phyloP scores from a whole-genome alignment of 768 basidiomycete species.

The Lactifluus rugatus region DNA sequence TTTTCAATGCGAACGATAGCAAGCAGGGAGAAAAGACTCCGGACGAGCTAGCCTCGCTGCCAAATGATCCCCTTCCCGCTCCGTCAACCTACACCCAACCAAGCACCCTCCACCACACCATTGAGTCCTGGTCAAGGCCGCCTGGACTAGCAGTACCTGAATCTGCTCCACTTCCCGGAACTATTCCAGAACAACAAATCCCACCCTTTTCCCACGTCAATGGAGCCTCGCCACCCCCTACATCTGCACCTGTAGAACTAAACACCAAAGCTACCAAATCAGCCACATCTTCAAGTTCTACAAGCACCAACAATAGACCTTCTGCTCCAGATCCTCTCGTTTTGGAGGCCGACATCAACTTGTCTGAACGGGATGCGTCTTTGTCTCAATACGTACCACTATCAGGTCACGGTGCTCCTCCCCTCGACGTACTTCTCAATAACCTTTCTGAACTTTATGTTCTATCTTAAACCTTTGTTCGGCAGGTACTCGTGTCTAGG shows the following conservation, averaged over 20 bases:
- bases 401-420: constrained; percentile 2
- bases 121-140: constrained; percentile 13
- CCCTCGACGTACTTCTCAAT: constrained; percentile 16
- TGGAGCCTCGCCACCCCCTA: neutral
- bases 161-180: neutral
- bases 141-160: neutral
- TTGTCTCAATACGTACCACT: neutral
- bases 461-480: neutral
- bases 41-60: neutral
- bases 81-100: neutral
- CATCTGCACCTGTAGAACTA: neutral
- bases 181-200: neutral
- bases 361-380: neutral
- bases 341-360: neutral
- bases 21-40: neutral
- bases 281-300: neutral
- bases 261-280: neutral
- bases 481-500: neutral
- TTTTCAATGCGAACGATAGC: neutral
- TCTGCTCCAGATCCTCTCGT: neutral
- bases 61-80: neutral
- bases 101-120: constrained; percentile 7
- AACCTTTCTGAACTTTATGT: neutral
- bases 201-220: too few relatives aligned
- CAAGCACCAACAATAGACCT: neutral